Conservation (phyloP, 2,329 filamentous ascomycete genomes). For the Metarhizium sp. region DNA sequence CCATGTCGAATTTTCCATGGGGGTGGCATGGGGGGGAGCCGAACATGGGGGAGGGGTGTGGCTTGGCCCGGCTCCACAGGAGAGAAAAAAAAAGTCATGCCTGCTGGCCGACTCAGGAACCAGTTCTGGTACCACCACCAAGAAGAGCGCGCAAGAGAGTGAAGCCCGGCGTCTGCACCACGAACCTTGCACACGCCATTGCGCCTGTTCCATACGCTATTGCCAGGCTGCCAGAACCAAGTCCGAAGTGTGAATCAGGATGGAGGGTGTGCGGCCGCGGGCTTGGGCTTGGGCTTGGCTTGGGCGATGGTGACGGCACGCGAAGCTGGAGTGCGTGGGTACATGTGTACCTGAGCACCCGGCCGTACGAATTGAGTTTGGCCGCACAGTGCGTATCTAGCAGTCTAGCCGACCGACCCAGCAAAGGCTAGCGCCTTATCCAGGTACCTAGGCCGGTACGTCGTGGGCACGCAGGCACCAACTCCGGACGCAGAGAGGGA, state of each 20-base stretch:
- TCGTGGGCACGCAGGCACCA: too few relatives aligned
- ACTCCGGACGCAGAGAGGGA: too few relatives aligned
- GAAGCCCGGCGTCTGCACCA: background rate
- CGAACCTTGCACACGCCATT: background rate
- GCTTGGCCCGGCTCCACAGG: background rate
- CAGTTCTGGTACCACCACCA: background rate
- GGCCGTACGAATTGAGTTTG: conserved; percentile 1
- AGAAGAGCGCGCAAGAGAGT: background rate
- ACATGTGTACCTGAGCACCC: background rate
- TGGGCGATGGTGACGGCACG: background rate
- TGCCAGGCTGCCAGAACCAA: too few relatives aligned
- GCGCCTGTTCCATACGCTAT: background rate
- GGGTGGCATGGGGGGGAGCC: background rate
- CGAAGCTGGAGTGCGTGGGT: background rate
- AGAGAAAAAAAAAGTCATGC: background rate
- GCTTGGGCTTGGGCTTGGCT: too few relatives aligned
- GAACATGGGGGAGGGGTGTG: background rate
- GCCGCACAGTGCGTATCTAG: background rate
- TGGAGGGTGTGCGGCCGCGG: background rate
- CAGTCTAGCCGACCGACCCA: background rate
- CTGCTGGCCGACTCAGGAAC: conserved; percentile 1
- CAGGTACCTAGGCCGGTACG: too few relatives aligned
- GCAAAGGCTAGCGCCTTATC: background rate
- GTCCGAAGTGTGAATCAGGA: background rate
- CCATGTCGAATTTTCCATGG: background rate